Base-by-base conservation (phyloP, 768 basidiomycete genomes). In the Paxillus ammoniavirescens region DNA sequence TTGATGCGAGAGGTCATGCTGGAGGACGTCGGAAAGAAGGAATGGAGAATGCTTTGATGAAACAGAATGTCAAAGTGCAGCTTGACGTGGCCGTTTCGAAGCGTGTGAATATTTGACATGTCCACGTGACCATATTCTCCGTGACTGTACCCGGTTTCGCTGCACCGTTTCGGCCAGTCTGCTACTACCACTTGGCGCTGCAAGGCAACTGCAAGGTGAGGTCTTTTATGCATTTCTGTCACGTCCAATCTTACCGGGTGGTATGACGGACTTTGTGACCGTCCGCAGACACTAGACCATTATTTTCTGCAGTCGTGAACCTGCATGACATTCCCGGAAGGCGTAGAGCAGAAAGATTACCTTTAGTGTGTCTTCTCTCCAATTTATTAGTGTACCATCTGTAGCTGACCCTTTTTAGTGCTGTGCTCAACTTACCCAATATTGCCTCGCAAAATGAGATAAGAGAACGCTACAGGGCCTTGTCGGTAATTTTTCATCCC, bases 401-500 rank as follows among this genome's bases (percentile, higher is more conserved):
- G 8, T 37, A 1, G 18, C 59, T 57, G 31, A 64, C 57, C 17
- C 0, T 10, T 14, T 42, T 4, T 28, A 64, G 87, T 66, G 72
- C 86, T 8, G 78, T 91, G 35, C 78, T 93, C 42, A 93, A 93
- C 64, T 67, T 93, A 45, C 77, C 84, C 14, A 77, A 69, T 47
- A 76, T 78, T 5, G 88, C 89, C 0, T 81, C 84, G 2, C 77
- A 81, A 53, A 72, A 73, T 45, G 88, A 92, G 62, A 86, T 93
- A 54, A 78, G 89, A 46, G 89, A 91, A 52, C 77, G 84, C 35
- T 89, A 92, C 67, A 76, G 81, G 40, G 66, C 81, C 5, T 69
- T 93, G 26, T 92, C 91, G 4, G 77, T 93, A 28, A 72, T 87
- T 17, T 91, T 89, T 58, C 92, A 96, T 61, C 92, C 92, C 0